phyloP scores from a whole-genome alignment of 805 yeast species.

The Saccharomycopsis fibuligera region DNA sequence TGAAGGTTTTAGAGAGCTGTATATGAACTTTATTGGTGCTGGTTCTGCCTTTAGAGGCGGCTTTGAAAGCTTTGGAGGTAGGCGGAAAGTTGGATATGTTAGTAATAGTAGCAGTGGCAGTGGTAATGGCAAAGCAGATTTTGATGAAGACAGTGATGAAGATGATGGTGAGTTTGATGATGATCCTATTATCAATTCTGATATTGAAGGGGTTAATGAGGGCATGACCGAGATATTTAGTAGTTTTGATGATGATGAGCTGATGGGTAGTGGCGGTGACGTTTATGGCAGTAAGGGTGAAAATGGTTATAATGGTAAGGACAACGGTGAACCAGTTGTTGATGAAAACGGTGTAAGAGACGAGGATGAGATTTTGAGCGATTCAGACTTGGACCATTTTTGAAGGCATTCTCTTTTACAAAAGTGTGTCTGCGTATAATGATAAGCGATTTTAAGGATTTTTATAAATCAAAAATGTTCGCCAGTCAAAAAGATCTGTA shows the following conservation, averaged over 20 bases:
- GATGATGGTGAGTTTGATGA: slow-evolving; percentile 8
- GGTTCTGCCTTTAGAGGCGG: too few species aligned
- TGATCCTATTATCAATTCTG: neutral
- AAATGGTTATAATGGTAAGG: neutral
- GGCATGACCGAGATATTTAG: neutral
- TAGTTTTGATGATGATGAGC: neutral
- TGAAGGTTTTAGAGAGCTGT: too few species aligned
- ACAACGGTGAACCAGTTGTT: neutral
- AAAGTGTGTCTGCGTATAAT: too few species aligned
- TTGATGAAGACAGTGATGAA: neutral
- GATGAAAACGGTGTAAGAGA: neutral
- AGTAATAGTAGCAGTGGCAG: neutral
- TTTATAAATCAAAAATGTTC: too few species aligned
- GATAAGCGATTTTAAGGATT: too few species aligned
- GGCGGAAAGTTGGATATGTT: neutral
- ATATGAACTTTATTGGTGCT: too few species aligned
- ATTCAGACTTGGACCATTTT: slow-evolving; percentile 15
- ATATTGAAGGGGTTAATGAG: neutral
- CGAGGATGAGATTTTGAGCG: slow-evolving; percentile 10
- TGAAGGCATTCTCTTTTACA: too few species aligned
- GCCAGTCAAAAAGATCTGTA: too few species aligned
- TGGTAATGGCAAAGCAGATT: neutral
- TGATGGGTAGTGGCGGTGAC: neutral
- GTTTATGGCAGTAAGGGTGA: neutral
- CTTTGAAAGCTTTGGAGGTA: too few species aligned